Conservation (phyloP, 2,329 filamentous ascomycete species). For the Elsinoe necatrix region DNA sequence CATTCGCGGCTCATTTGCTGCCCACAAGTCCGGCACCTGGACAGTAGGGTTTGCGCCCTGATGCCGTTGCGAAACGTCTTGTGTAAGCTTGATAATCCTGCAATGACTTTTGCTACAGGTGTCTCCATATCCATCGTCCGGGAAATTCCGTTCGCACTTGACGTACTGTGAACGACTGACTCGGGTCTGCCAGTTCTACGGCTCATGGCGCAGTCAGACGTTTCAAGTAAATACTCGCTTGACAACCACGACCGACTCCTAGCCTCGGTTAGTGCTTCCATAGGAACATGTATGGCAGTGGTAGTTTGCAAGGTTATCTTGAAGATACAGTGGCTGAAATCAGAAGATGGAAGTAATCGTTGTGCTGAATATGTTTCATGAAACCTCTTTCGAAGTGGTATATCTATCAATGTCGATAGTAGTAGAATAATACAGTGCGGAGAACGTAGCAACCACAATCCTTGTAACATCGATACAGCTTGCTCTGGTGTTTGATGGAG, state of each 20-base stretch:
- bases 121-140: too few relatives aligned
- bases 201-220: too few relatives aligned
- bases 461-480: not conserved
- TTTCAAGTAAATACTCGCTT: too few relatives aligned
- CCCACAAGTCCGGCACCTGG: not conserved
- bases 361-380: not conserved
- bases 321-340: too few relatives aligned
- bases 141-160: too few relatives aligned
- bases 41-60: not conserved
- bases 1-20: not conserved
- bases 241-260: too few relatives aligned
- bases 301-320: too few relatives aligned
- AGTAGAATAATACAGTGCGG: slow-evolving; percentile 3
- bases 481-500: not conserved
- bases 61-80: not conserved
- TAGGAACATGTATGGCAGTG: too few relatives aligned
- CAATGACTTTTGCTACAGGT: not conserved
- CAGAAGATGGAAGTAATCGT: not conserved
- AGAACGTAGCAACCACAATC: not conserved
- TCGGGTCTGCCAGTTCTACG: too few relatives aligned
- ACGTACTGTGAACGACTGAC: too few relatives aligned
- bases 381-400: not conserved
- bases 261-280: too few relatives aligned
- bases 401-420: not conserved
- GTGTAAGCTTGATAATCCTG: not conserved